A percentile compares a stretch with the other conserved stretches of the same genome.
phyloP scores from a whole-genome alignment of 441 rosid species.

The Pelargonium myrrhifolium region DNA sequence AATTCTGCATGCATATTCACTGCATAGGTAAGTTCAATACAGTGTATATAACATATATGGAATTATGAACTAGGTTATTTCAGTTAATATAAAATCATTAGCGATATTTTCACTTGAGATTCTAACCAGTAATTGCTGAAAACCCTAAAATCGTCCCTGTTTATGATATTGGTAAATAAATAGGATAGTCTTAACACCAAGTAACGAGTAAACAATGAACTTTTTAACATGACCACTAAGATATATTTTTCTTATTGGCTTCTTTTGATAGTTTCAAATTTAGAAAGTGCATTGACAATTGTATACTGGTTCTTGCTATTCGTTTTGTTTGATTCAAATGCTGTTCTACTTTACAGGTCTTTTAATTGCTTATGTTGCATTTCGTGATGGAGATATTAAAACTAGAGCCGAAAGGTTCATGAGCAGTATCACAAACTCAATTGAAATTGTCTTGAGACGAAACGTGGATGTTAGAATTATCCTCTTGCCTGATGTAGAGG shows the following conservation, averaged over 20 bases:
- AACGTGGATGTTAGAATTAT: constrained; percentile 79
- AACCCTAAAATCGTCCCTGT: not conserved
- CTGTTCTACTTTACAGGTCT: constrained; percentile 51
- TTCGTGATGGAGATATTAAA: constrained; percentile 61
- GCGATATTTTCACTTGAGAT: not conserved
- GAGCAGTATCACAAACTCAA: constrained; percentile 89
- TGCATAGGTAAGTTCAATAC: not conserved
- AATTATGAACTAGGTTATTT: not conserved
- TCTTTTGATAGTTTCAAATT: too few relatives aligned
- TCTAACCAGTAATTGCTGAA: not conserved
- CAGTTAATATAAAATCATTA: not conserved
- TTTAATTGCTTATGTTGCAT: constrained; percentile 68
- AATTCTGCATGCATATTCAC: not conserved
- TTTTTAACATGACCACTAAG: too few relatives aligned
- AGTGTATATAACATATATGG: not conserved
- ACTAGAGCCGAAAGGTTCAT: constrained; percentile 82
- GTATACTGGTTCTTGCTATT: not conserved
- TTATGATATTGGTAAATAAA: not conserved
- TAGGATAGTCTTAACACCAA: too few relatives aligned
- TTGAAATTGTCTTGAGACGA: constrained; percentile 71
- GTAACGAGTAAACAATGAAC: too few relatives aligned
- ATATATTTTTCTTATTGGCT: too few relatives aligned
- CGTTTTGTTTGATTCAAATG: constrained; percentile 1
- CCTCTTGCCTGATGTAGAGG: constrained; percentile 48
- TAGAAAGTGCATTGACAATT: too few relatives aligned